These are phyloP conservation scores for Hemisphaericaspora xylofermentans DNA, from an alignment of 1,139 yeast genomes.

Conservation along the genomic window DNA sequence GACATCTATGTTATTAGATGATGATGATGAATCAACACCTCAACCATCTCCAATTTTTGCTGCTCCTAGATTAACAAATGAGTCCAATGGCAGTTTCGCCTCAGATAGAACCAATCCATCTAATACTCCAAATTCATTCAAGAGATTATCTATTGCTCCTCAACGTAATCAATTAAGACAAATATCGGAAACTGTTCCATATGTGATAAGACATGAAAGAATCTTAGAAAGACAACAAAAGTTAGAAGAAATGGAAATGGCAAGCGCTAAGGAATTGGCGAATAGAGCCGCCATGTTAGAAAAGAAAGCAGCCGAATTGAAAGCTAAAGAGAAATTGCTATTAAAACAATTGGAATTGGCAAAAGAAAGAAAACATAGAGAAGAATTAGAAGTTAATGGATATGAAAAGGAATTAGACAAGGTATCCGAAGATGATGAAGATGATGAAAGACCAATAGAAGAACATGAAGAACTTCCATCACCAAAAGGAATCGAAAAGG, in stretches of 20 bases:
- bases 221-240: constrained; percentile 73
- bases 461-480: not conserved
- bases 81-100: constrained; percentile 23
- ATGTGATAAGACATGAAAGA: constrained; percentile 73
- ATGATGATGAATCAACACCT: constrained; percentile 27
- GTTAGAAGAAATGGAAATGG: constrained; percentile 74
- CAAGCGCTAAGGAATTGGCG: constrained; percentile 71
- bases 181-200: constrained; percentile 79
- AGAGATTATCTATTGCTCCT: constrained; percentile 56
- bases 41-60: constrained; percentile 30
- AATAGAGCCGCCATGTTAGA: constrained; percentile 74
- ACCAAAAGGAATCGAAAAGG: constrained; percentile 27
- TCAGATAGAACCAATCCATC: not conserved
- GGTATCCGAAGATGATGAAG: constrained; percentile 3
- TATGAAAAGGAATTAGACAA: not conserved
- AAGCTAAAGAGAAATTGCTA: constrained; percentile 59
- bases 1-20: constrained; percentile 39
- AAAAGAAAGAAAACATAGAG: constrained; percentile 6
- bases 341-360: constrained; percentile 35
- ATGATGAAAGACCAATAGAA: constrained; percentile 2
- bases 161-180: constrained; percentile 71
- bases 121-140: constrained; percentile 48
- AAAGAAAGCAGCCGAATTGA: constrained; percentile 71
- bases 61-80: constrained; percentile 34
- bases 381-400: constrained; percentile 2